Conservation (phyloP, 208 protist species). For the Acanthamoeba lenticulata region DNA sequence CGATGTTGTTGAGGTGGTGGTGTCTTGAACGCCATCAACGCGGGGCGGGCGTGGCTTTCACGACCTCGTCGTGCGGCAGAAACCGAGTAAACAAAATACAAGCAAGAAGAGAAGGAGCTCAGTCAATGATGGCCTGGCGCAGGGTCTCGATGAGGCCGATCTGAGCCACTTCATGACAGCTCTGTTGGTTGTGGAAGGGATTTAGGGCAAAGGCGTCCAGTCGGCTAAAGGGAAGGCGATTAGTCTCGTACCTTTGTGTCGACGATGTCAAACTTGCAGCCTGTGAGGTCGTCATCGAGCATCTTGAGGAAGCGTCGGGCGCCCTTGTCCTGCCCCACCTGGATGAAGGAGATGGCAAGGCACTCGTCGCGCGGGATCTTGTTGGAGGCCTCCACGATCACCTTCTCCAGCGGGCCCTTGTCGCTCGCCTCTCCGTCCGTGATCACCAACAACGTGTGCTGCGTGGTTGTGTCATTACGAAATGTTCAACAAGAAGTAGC, state of each 20-base stretch:
- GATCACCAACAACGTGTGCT: slow-evolving; percentile 46
- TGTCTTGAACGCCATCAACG: too few relatives aligned
- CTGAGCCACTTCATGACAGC: slow-evolving; percentile 1
- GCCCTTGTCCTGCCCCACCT: slow-evolving; percentile 29
- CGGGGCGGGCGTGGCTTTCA: too few relatives aligned
- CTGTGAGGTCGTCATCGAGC: slow-evolving; percentile 33
- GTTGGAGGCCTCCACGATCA: background rate
- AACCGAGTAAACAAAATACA: too few relatives aligned
- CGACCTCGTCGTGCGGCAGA: too few relatives aligned
- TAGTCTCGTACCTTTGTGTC: slow-evolving; percentile 44
- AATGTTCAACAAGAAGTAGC: background rate
- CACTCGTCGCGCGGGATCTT: background rate
- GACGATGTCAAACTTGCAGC: slow-evolving; percentile 62
- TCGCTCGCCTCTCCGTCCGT: slow-evolving; percentile 39
- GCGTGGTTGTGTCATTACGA: background rate
- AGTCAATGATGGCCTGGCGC: slow-evolving; percentile 41
- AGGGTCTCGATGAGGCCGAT: slow-evolving; percentile 15
- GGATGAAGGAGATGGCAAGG: slow-evolving; percentile 47
- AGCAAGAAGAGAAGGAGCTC: too few relatives aligned
- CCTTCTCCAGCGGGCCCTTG: background rate
- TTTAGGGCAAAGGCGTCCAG: background rate
- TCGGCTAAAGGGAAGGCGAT: background rate
- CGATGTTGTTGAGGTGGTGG: too few relatives aligned
- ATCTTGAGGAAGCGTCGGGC: slow-evolving; percentile 33
- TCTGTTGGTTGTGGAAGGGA: background rate